These are phyloP conservation scores for Paulownia fortunei DNA, from an alignment of 257 asterid species.

Conservation along the genomic window DNA sequence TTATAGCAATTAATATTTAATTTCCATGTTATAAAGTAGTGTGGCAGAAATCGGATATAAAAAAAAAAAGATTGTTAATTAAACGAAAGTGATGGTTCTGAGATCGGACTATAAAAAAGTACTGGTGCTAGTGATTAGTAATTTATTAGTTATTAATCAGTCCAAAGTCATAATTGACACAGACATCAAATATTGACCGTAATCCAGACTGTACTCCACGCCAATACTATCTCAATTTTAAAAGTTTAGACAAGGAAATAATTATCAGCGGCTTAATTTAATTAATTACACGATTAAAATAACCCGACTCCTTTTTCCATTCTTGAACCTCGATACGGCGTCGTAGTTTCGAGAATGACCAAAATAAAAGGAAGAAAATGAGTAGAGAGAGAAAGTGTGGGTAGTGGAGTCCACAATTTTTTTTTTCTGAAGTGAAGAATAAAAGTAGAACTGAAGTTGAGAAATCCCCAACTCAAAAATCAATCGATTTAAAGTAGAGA, in stretches of 20 bases:
- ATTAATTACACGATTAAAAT: neutral
- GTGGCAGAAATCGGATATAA: neutral
- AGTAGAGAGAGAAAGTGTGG: neutral
- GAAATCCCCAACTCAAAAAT: conserved; percentile 22
- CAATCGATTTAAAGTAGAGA: conserved; percentile 12
- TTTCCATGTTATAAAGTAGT: neutral
- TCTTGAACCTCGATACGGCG: conserved; percentile 26
- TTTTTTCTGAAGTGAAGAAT: conserved; percentile 14
- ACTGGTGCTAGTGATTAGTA: neutral
- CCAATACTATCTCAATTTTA: conserved; percentile 22
- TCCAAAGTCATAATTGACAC: conserved; percentile 24
- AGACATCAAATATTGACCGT: conserved; percentile 18
- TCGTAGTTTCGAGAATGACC: conserved; percentile 25
- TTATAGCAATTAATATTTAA: neutral
- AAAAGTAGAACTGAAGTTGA: neutral
- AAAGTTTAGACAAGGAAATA: conserved; percentile 30
- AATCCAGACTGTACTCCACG: conserved; percentile 30
- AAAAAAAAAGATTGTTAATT: neutral
- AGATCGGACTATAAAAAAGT: neutral
- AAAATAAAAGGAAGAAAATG: neutral
- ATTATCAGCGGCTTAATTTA: conserved; percentile 12
- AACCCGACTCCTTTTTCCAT: conserved; percentile 1
- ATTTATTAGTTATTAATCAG: neutral
- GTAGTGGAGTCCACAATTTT: conserved; percentile 47
- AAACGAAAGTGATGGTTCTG: neutral